phyloP scores from a whole-genome alignment of 1,284 basidiomycete genomes.

The Xerocomus cyaneibrunnescens region DNA sequence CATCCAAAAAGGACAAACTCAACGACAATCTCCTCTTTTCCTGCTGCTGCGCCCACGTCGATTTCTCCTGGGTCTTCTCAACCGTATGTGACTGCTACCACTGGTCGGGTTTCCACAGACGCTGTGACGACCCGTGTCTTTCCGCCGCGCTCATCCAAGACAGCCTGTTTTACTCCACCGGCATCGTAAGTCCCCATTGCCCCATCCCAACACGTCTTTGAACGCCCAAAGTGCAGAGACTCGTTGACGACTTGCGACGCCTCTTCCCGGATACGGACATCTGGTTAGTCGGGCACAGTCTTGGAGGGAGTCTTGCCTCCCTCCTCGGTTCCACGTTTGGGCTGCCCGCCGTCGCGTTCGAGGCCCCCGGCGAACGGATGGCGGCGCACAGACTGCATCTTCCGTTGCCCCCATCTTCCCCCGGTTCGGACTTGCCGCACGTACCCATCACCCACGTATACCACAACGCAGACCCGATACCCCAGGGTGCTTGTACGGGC shows the following conservation, averaged over 20 bases:
- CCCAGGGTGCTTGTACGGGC: conserved; percentile 75
- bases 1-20: conserved; percentile 90
- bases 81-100: conserved; percentile 91
- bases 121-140: conserved; percentile 84
- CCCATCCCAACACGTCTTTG: background rate
- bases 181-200: conserved; percentile 55
- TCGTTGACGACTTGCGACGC: conserved; percentile 79
- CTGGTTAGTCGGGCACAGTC: conserved; percentile 89
- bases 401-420: conserved; percentile 54
- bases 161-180: conserved; percentile 86
- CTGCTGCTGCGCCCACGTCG: conserved; percentile 95
- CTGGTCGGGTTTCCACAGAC: conserved; percentile 52
- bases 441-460: conserved; percentile 72
- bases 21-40: conserved; percentile 98
- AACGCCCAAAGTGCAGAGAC: conserved; percentile 38
- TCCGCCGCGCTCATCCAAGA: conserved; percentile 85
- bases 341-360: conserved; percentile 90
- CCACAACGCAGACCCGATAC: conserved; percentile 81
- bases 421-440: conserved; percentile 21
- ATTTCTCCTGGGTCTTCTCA: conserved; percentile 78
- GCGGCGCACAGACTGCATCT: conserved; percentile 88
- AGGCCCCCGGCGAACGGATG: conserved; percentile 88
- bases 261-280: conserved; percentile 86
- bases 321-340: conserved; percentile 93
- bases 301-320: conserved; percentile 88